A percentile compares a stretch with the other conserved stretches of the same genome.
Conservation (phyloP, 1,139 yeast genomes). For the Candida tropicalis region DNA sequence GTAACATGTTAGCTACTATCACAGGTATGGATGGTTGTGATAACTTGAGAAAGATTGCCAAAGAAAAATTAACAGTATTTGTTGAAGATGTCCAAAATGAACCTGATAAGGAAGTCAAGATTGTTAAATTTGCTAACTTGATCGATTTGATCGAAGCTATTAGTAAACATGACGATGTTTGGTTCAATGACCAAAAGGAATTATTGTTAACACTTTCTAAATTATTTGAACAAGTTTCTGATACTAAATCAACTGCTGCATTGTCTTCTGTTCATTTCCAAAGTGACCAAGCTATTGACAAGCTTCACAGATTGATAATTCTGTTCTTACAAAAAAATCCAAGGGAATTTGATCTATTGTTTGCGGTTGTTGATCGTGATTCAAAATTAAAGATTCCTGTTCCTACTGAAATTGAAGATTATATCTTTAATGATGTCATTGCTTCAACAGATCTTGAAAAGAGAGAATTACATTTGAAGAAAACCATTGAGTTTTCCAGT, state of each 20-base stretch:
- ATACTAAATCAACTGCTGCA: conserved; percentile 46
- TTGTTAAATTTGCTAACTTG: conserved; percentile 68
- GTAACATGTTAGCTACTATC: conserved; percentile 66
- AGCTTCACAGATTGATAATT: conserved; percentile 60
- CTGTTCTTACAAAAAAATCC: conserved; percentile 42
- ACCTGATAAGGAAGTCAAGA: conserved; percentile 53
- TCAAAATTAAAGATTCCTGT: conserved; percentile 50
- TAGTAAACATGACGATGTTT: conserved; percentile 52
- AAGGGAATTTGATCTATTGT: conserved; percentile 36
- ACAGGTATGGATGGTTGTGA: conserved; percentile 61
- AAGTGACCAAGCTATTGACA: conserved; percentile 70
- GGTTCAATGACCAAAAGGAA: conserved; percentile 62
- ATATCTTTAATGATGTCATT: conserved; percentile 59
- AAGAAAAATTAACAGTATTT: conserved; percentile 49
- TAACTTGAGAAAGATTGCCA: conserved; percentile 56
- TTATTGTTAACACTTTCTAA: conserved; percentile 50
- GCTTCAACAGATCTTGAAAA: conserved; percentile 47
- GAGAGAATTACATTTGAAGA: conserved; percentile 54
- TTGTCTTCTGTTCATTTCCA: conserved; percentile 70
- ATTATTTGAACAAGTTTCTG: conserved; percentile 46
- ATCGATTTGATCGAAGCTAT: conserved; percentile 65
- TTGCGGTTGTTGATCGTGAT: conserved; percentile 52
- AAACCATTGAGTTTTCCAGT: conserved; percentile 52
- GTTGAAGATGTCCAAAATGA: conserved; percentile 45
- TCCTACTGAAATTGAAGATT: conserved; percentile 55